Percentiles rank a stretch among this genome's conserved stretches.
Evolutionary conservation across 352 stramenopile species (phyloP).

Genomic region (Phytophthora ohioensis): DNA sequence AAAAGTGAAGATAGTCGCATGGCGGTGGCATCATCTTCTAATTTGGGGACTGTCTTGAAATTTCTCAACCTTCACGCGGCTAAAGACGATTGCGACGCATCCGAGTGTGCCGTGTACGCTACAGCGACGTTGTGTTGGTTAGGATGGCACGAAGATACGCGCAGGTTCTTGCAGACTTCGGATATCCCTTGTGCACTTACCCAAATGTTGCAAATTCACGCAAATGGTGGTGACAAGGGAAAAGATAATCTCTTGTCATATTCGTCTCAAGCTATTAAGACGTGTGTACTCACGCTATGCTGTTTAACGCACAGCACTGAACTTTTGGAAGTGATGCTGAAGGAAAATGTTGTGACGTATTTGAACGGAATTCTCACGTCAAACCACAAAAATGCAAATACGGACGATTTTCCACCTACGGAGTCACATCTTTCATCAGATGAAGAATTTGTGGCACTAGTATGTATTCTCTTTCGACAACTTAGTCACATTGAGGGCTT

Average conservation of each 20-base stretch:
- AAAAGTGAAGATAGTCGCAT: constrained; percentile 56
- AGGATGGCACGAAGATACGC: constrained; percentile 69
- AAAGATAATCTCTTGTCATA: constrained; percentile 22
- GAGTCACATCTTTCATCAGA: constrained; percentile 28
- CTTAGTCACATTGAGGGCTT: constrained; percentile 53
- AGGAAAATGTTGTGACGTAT: constrained; percentile 46
- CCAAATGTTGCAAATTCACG: constrained; percentile 42
- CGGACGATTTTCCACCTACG: neutral
- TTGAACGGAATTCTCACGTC: constrained; percentile 48
- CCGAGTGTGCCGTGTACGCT: constrained; percentile 48
- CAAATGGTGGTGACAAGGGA: neutral
- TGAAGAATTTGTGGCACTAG: constrained; percentile 53
- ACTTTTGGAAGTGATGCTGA: constrained; percentile 61
- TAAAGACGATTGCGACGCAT: constrained; percentile 35
- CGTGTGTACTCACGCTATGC: constrained; percentile 66
- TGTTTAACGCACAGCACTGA: constrained; percentile 55
- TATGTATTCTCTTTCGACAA: constrained; percentile 68
- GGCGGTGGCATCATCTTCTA: constrained; percentile 45
- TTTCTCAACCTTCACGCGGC: constrained; percentile 44
- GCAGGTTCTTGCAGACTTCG: constrained; percentile 37
- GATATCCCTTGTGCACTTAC: constrained; percentile 49
- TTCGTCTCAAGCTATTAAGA: constrained; percentile 44
- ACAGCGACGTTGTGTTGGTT: constrained; percentile 63
- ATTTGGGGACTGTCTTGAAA: constrained; percentile 44
- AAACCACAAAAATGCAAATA: neutral